Percentiles rank a stretch among this genome's conserved stretches.
These are phyloP conservation scores for Lachancea fermentati DNA, from an alignment of 805 yeast genomes.

Conservation along the genomic window DNA sequence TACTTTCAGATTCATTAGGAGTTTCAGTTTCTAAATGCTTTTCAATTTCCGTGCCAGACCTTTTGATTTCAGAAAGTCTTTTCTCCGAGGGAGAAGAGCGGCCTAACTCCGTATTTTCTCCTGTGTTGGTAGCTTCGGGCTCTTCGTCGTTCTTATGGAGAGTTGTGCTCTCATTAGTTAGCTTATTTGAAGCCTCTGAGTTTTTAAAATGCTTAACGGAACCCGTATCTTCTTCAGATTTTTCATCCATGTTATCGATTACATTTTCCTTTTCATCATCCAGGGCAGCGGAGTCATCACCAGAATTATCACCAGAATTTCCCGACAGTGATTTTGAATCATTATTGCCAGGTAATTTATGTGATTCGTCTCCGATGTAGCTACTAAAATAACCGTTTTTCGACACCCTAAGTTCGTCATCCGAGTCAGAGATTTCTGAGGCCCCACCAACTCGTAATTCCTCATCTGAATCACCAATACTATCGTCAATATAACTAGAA, in stretches of 20 bases:
- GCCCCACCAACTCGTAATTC: conserved; percentile 10
- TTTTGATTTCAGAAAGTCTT: background rate
- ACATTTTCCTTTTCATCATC: too few species aligned
- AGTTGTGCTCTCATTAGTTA: conserved; percentile 1
- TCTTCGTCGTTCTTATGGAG: background rate
- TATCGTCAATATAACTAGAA: conserved; percentile 3
- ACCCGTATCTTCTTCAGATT: conserved; percentile 12
- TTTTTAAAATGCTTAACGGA: conserved; percentile 1
- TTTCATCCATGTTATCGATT: conserved; percentile 1
- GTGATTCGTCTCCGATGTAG: background rate
- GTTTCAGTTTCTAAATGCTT: background rate
- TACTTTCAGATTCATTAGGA: background rate
- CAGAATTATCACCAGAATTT: background rate
- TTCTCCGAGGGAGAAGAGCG: too few species aligned
- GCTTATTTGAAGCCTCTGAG: background rate
- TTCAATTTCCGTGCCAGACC: too few species aligned
- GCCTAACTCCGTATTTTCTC: too few species aligned
- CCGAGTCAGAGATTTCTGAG: conserved; percentile 13
- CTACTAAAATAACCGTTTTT: conserved; percentile 21
- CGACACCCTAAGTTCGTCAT: conserved; percentile 18
- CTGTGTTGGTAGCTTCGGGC: background rate
- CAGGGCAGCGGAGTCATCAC: too few species aligned
- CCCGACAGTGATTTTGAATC: background rate
- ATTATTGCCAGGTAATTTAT: background rate
- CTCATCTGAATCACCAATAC: conserved; percentile 5